A percentile compares a stretch with the other conserved stretches of the same genome.
phyloP scores from a whole-genome alignment of 2,329 filamentous ascomycete genomes.

The Fusarium oxysporum region DNA sequence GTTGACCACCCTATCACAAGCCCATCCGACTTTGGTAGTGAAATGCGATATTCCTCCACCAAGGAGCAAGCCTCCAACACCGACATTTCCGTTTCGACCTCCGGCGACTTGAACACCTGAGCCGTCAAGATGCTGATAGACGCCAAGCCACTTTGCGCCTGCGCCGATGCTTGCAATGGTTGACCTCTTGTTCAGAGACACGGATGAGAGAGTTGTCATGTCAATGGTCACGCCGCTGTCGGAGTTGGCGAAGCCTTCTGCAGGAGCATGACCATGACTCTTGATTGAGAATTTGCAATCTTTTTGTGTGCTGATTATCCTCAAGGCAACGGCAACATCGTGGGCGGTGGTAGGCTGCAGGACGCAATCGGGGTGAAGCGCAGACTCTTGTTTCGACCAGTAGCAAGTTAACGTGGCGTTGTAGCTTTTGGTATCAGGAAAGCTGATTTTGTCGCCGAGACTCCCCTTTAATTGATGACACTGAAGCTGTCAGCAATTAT shows the following conservation, averaged over 20 bases:
- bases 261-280: slow-evolving; percentile 1
- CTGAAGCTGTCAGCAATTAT: neutral
- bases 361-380: neutral
- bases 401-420: neutral
- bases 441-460: neutral
- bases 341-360: neutral
- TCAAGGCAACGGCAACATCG: neutral
- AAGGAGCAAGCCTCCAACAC: neutral
- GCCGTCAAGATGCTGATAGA: neutral
- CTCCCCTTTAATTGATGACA: neutral
- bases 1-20: slow-evolving; percentile 1
- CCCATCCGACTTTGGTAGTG: neutral
- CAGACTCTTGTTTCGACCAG: neutral
- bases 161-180: neutral
- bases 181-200: neutral
- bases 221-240: slow-evolving; percentile 7
- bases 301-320: neutral
- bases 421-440: neutral
- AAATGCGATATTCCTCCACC: slow-evolving; percentile 15
- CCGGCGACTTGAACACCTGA: neutral
- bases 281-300: neutral
- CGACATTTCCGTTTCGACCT: slow-evolving; percentile 6
- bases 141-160: slow-evolving; percentile 10
- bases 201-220: neutral
- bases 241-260: slow-evolving; percentile 3